phyloP scores from a whole-genome alignment of 371 early-diverging fungal species.

The Apophysomyces ossiformis region DNA sequence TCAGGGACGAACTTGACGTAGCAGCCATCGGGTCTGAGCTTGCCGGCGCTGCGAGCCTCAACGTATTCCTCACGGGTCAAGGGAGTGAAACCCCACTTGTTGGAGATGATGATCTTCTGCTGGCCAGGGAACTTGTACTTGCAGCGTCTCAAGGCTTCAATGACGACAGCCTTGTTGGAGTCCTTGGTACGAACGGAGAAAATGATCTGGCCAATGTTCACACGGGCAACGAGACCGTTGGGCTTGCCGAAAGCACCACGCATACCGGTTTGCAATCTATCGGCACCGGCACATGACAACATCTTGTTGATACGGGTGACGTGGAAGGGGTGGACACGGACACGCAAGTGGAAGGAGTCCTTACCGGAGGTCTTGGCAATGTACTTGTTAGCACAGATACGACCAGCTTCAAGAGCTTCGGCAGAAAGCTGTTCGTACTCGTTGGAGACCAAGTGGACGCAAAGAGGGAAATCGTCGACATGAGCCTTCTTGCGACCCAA shows the following conservation, averaged over 20 bases:
- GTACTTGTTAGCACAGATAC: constrained; percentile 99
- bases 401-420: constrained; percentile 99
- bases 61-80: constrained; percentile 94
- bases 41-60: constrained; percentile 78
- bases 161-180: constrained; percentile 91
- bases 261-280: constrained; percentile 99
- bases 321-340: constrained; percentile 99
- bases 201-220: constrained; percentile 99
- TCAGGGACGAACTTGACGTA: constrained; percentile 96
- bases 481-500: constrained; percentile 99
- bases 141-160: constrained; percentile 97
- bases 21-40: constrained; percentile 94
- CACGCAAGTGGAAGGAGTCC: constrained; percentile 99
- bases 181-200: constrained; percentile 99
- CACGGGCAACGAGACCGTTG: constrained; percentile 98
- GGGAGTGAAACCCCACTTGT: constrained; percentile 99
- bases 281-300: constrained; percentile 99
- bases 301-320: constrained; percentile 99
- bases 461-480: constrained; percentile 98
- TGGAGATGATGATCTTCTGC: constrained; percentile 98
- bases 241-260: constrained; percentile 99
- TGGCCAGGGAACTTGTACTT: constrained; percentile 99
- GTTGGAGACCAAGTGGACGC: constrained; percentile 98
- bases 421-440: constrained; percentile 99
- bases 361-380: constrained; percentile 98